Conservation (phyloP, 805 yeast species). For the Teunomyces gatunensis region DNA sequence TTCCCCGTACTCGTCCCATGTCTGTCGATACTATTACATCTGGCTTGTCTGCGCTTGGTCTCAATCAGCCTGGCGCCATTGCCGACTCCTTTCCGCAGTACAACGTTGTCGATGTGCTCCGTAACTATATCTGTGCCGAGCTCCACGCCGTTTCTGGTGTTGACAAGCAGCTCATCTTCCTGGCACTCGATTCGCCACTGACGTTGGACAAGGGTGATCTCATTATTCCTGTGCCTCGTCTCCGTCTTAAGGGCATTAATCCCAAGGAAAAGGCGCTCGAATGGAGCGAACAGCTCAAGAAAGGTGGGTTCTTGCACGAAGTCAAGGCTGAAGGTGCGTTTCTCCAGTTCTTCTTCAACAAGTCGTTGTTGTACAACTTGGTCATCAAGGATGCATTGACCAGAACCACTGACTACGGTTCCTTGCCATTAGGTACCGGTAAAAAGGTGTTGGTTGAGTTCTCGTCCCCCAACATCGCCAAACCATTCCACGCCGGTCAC, state of each 20-base stretch:
- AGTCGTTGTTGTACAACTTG: conserved; percentile 60
- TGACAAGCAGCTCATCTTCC: conserved; percentile 63
- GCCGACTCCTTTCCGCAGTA: conserved; percentile 65
- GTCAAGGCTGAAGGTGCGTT: conserved; percentile 88
- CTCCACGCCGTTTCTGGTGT: conserved; percentile 73
- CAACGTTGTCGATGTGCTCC: conserved; percentile 83
- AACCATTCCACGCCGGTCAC: conserved; percentile 99
- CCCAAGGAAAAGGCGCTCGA: conserved; percentile 68
- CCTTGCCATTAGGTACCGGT: conserved; percentile 66
- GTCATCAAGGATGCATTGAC: conserved; percentile 69
- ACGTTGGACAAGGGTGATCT: conserved; percentile 91
- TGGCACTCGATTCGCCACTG: conserved; percentile 84
- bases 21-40: conserved; percentile 31
- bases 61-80: conserved; percentile 40
- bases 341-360: conserved; percentile 81
- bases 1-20: conserved; percentile 1
- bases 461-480: conserved; percentile 97
- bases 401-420: conserved; percentile 65
- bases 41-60: conserved; percentile 35
- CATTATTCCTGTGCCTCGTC: conserved; percentile 86
- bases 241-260: conserved; percentile 75
- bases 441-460: conserved; percentile 78
- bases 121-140: conserved; percentile 84
- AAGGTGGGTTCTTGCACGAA: conserved; percentile 62
- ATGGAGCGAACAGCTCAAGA: conserved; percentile 77